Base-by-base conservation (phyloP, 345 rosid genomes). In the Tarenaya hassleriana region DNA sequence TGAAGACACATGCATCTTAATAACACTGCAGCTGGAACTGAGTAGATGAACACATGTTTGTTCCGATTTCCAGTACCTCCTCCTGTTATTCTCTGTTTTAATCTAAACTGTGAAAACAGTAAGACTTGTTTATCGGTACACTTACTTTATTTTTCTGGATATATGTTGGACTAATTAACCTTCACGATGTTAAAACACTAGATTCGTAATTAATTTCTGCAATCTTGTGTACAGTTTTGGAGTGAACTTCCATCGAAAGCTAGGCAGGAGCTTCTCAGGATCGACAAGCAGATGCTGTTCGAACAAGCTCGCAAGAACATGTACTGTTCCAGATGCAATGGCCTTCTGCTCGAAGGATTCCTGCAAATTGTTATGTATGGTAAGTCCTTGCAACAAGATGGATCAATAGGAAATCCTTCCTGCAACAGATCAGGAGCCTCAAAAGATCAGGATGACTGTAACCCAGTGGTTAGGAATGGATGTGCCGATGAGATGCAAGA, bases 231-330 rank as follows among this genome's bases (percentile, higher is more conserved):
- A 58, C 60, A 88, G 98, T 92, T 82, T 64, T 92, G 96, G 96
- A 75, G 73, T 71, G 91, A 78, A 57, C 60, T 85, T 59, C 55
- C 90, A 0, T 74, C 58, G 8, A 78, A 74, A 69, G 78, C 77
- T 34, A 76, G 97, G 15, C 94, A 72, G 64, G 75, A 79, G 61
- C 88, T 92, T 14, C 73, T 92, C 43, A 76, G 73, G 76, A 80
- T 88, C 60, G 97, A 88, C 70, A 88, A 92, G 64, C 98, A 92
- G 63, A 69, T 80, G 40, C 75, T 92, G 35, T 78, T 88, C 67
- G 94, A 88, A 75, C 94, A 88, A 75, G 97, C 95, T 69, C 95
- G 95, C 11, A 92, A 87, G 75, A 83, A 83, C 71, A 83, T 88
- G 88, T 88, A 78, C 50, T 85, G 97, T 58, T 92, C 98, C 19